phyloP scores from a whole-genome alignment of 2,329 filamentous ascomycete species.

The Beauveria varroae region DNA sequence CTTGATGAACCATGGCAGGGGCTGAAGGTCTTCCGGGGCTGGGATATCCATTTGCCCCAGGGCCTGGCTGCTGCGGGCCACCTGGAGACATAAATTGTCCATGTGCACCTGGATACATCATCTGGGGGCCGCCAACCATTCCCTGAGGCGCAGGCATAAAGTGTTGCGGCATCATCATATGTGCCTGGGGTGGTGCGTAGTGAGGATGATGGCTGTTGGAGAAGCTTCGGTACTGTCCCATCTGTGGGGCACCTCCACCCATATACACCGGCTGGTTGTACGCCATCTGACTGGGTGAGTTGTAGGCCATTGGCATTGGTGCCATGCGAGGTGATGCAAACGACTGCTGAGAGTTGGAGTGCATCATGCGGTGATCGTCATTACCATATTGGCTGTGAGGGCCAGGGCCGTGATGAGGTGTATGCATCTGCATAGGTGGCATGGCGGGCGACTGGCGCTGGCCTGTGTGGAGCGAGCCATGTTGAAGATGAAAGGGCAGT shows the following conservation, averaged over 20 bases:
- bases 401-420: slow-evolving; percentile 61
- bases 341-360: slow-evolving; percentile 72
- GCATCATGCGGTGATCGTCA: slow-evolving; percentile 86
- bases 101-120: slow-evolving; percentile 71
- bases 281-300: slow-evolving; percentile 60
- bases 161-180: slow-evolving; percentile 77
- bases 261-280: slow-evolving; percentile 69
- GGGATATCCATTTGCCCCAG: slow-evolving; percentile 71
- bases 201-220: slow-evolving; percentile 54
- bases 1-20: slow-evolving; percentile 91
- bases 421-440: slow-evolving; percentile 69
- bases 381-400: slow-evolving; percentile 61
- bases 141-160: slow-evolving; percentile 68
- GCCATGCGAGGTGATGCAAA: slow-evolving; percentile 77
- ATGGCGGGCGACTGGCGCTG: slow-evolving; percentile 68
- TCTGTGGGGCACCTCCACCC: slow-evolving; percentile 61
- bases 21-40: slow-evolving; percentile 74
- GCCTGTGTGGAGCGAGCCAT: slow-evolving; percentile 59
- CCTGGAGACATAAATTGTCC: slow-evolving; percentile 56
- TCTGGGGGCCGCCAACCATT: slow-evolving; percentile 62
- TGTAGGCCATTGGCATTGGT: slow-evolving; percentile 62
- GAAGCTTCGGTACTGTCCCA: slow-evolving; percentile 62
- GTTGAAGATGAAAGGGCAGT: slow-evolving; percentile 74
- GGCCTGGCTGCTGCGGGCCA: slow-evolving; percentile 49
- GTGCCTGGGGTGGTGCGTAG: slow-evolving; percentile 64